Percentiles rank a stretch among this genome's conserved stretches.
phyloP scores from a whole-genome alignment of 805 yeast species.

The Pichia scutulata region DNA sequence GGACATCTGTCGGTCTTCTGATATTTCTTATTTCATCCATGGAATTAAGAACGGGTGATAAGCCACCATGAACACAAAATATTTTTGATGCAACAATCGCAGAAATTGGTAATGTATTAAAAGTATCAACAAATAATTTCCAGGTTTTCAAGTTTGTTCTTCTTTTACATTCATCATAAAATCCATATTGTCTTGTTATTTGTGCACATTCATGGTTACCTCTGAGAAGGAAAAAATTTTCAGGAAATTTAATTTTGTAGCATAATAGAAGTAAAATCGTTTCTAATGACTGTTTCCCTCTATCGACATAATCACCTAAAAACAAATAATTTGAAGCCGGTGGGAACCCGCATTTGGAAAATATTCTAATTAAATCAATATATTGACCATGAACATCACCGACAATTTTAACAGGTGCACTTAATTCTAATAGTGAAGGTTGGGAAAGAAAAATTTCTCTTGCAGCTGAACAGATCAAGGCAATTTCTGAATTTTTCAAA shows the following conservation, averaged over 20 bases:
- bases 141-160: conserved; percentile 87
- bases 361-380: conserved; percentile 80
- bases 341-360: conserved; percentile 95
- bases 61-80: conserved; percentile 84
- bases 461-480: conserved; percentile 77
- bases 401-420: conserved; percentile 80
- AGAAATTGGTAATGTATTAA: conserved; percentile 91
- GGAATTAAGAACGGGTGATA: conserved; percentile 63
- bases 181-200: conserved; percentile 94
- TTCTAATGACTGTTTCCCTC: conserved; percentile 94
- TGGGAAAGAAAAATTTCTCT: conserved; percentile 85
- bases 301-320: conserved; percentile 93
- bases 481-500: conserved; percentile 82
- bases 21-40: conserved; percentile 70
- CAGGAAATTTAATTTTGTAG: conserved; percentile 94
- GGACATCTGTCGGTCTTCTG: conserved; percentile 79
- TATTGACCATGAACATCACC: conserved; percentile 98
- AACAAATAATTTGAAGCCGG: conserved; percentile 89
- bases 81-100: conserved; percentile 94
- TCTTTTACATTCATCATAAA: conserved; percentile 96
- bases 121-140: conserved; percentile 90
- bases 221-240: conserved; percentile 83
- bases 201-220: conserved; percentile 98
- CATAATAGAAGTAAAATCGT: conserved; percentile 82
- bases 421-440: conserved; percentile 80